These are phyloP conservation scores for Lolium rigidum DNA, from an alignment of 176 grass and related monocot species.

Conservation along the genomic window DNA sequence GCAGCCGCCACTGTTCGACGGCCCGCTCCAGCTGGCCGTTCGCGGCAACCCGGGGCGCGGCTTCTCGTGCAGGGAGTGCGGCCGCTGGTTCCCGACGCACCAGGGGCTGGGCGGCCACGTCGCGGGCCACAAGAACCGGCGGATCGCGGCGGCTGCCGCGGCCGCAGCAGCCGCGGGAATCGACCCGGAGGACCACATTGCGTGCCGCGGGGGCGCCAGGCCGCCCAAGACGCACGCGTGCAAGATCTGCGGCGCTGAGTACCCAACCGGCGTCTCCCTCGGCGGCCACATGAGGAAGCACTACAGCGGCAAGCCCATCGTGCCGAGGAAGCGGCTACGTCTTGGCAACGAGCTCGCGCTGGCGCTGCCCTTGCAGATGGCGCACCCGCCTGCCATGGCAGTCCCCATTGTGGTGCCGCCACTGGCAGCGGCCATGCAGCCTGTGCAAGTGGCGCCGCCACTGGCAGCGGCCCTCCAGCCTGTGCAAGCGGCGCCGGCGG, in stretches of 20 bases:
- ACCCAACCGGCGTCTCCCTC: slow-evolving; percentile 17
- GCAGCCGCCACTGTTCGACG: neutral
- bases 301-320: slow-evolving; percentile 14
- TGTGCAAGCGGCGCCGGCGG: neutral
- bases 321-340: neutral
- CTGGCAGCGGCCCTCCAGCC: too few species aligned
- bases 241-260: slow-evolving; percentile 23
- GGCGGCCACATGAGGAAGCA: slow-evolving; percentile 60
- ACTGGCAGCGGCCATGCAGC: neutral
- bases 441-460: neutral
- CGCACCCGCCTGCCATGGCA: neutral
- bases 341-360: neutral
- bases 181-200: neutral
- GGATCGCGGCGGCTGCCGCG: neutral
- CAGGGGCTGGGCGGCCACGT: slow-evolving; percentile 55
- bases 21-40: neutral
- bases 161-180: slow-evolving; percentile 16
- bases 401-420: neutral
- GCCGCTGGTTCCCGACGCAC: slow-evolving; percentile 3
- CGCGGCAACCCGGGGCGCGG: neutral
- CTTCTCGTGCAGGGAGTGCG: slow-evolving; percentile 41
- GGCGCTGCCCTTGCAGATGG: neutral
- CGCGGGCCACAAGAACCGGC: slow-evolving; percentile 49
- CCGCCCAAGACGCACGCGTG: neutral
- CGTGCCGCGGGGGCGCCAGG: neutral